These are phyloP conservation scores for Taphrina confusa DNA, from an alignment of 1,139 yeast species.

Conservation along the genomic window DNA sequence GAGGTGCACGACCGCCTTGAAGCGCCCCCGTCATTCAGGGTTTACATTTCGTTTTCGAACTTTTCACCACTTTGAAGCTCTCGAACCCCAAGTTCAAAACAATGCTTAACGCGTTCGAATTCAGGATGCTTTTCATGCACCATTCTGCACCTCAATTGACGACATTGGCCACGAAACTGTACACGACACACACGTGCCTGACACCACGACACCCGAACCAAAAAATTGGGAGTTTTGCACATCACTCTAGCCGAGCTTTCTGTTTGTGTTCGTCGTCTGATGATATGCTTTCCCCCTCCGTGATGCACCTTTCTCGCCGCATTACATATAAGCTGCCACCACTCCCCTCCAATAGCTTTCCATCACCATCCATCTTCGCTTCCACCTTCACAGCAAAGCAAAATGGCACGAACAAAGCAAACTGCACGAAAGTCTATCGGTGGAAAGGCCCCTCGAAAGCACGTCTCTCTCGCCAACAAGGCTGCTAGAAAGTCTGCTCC, in stretches of 20 bases:
- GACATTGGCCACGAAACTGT: neutral
- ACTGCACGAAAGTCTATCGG: constrained; percentile 99
- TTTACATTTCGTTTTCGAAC: neutral
- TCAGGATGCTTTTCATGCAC: constrained; percentile 9
- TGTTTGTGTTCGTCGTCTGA: neutral
- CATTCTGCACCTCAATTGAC: neutral
- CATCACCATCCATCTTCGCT: constrained; percentile 11
- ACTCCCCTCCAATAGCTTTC: neutral
- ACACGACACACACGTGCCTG: constrained; percentile 17
- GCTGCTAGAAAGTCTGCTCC: constrained; percentile 97
- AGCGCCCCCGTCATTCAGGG: constrained; percentile 1
- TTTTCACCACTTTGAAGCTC: neutral
- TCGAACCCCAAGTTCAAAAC: constrained; percentile 11
- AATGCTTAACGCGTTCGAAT: constrained; percentile 21
- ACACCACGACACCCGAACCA: neutral
- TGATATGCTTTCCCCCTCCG: neutral
- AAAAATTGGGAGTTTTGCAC: constrained; percentile 17
- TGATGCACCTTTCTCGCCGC: constrained; percentile 4
- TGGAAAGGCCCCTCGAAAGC: constrained; percentile 99
- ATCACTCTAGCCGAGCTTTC: constrained; percentile 10
- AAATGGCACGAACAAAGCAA: constrained; percentile 93
- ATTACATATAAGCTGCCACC: constrained; percentile 1
- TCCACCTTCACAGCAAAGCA: constrained; percentile 3
- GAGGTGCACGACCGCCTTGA: constrained; percentile 6
- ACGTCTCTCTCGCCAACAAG: constrained; percentile 79